Conservation (phyloP, 2,329 filamentous ascomycete genomes). For the Paecilomyces sp. region DNA sequence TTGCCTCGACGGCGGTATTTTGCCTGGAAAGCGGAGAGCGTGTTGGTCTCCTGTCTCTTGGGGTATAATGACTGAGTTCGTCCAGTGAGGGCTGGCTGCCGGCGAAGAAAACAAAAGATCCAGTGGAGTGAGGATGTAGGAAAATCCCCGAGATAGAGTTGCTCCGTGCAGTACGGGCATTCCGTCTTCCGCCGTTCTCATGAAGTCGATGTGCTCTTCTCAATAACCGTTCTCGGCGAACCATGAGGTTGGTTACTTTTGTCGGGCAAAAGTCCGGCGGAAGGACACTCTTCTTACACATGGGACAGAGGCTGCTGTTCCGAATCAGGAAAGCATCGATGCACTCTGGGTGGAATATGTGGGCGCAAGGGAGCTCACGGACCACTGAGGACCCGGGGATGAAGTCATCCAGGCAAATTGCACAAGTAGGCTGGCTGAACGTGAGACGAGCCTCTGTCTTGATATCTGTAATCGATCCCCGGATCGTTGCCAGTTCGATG, state of each 20-base stretch:
- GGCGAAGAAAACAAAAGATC: neutral
- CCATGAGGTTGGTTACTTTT: conserved; percentile 76
- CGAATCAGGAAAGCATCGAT: conserved; percentile 76
- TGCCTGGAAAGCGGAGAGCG: neutral
- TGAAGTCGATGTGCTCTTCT: conserved; percentile 23
- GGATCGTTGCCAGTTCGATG: neutral
- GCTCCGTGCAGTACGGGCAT: neutral
- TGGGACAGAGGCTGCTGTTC: conserved; percentile 78
- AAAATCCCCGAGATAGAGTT: neutral
- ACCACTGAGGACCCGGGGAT: conserved; percentile 63
- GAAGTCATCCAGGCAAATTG: conserved; percentile 85
- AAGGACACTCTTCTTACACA: conserved; percentile 80
- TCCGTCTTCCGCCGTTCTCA: neutral
- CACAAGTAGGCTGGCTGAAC: conserved; percentile 71
- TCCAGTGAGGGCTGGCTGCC: neutral
- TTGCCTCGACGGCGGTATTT: neutral
- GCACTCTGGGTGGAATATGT: conserved; percentile 90
- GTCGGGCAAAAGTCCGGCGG: conserved; percentile 59
- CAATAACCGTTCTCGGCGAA: conserved; percentile 68
- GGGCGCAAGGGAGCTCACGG: conserved; percentile 78
- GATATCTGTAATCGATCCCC: neutral
- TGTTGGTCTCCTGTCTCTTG: neutral
- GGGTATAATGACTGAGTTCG: neutral
- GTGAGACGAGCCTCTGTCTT: conserved; percentile 17
- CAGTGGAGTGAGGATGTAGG: neutral